Base-by-base conservation (phyloP, 2,329 filamentous ascomycete species). In the Fusarium torreyae region DNA sequence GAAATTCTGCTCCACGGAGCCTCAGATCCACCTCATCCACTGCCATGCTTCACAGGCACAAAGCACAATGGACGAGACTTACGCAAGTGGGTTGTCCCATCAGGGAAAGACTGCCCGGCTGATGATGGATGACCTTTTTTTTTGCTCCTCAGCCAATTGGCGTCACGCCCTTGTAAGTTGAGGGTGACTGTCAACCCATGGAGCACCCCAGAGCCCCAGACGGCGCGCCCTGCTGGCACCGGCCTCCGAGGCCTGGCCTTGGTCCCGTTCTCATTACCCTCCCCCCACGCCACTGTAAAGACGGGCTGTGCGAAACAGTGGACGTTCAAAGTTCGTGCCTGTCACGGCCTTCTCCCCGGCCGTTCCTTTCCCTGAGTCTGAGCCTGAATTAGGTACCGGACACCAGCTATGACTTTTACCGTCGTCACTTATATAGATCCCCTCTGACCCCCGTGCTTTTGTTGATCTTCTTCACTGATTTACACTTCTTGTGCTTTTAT, bases 341-440 rank as follows among this genome's bases (percentile, higher is more conserved):
- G 50, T 48, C 59, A 67, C 73, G 73, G 73, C 66, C 51, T 75
- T 75, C 73, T 75, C 69, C 70, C 73, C 73, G 73, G 39, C 17
- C 5, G 22, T 15, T 42, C 28, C 46, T 72, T 48, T 58, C 44
- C 55, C 60, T 56, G 60, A 65, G 71, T 63, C 73, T 74, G 72
- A 65, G 71, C 66, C 73, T 74, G 72, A 68, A 75, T 63, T 66
- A 39, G 61, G 54, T 33, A 33, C 28, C 28, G 10, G 28, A 31
- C 52, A 49, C 52, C 53, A 65, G 48, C 62, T 57, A 63, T 70
- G 68, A 66, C 66, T 70, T 74, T 61, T 60, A 57, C 66, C 63
- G 67, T 67, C 61, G 61, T 73, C 55, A 67, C 70, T 73, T 75
- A 75, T 75, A 75, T 75, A 75, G 68, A 63, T 68, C 62, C 63